Base-by-base conservation (phyloP, 768 basidiomycete species). In the Amanita thiersii region DNA sequence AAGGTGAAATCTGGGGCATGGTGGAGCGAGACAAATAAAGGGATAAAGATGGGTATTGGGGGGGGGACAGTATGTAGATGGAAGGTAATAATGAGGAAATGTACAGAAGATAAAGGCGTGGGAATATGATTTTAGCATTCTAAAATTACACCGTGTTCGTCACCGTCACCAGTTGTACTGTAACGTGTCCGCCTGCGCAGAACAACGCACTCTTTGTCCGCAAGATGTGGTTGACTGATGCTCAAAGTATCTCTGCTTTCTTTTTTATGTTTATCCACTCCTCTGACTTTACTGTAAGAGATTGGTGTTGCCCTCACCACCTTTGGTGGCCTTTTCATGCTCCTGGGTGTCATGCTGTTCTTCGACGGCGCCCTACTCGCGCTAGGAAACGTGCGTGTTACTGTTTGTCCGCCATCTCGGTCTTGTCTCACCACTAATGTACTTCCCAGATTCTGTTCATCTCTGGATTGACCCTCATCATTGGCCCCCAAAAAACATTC, bases 271-370 rank as follows among this genome's bases (percentile, higher is more conserved):
- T 14, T 17, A n/a, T 20, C 34, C 19, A 29, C 37, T 23, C 21
- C 33, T 37, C 32, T 39, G 38, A 47, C 43, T 44, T 42, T 15
- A 4, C 26, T 19, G 33, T 44, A 59, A 93, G 90, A 94, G 70
- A 94, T 96, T 52, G 91, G 94, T 52, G 93, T 98, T 45, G 93
- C 90, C 37, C 78, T 98, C 50, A 97, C 94, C 32, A 87, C 92
- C 12, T 96, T 96, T 53, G 96, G 96, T 40, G 81, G 75, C 28
- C 70, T 94, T 46, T 99, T 99, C 71, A 94, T 98, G 86, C 70
- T 98, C 55, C 72, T 99, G 28, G 96, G 96, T 19, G 81, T 99
- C 31, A 77, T 98, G 70, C 77, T 97, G 50, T 83, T 99, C 68
- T 98, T 99, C 50, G 96, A 99, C 64, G 90, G 89, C 37, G 87